Percentiles rank a stretch among this genome's conserved stretches.
Evolutionary conservation across 2,329 filamentous ascomycete genomes (phyloP).

Genomic region (Xylaria sp.): DNA sequence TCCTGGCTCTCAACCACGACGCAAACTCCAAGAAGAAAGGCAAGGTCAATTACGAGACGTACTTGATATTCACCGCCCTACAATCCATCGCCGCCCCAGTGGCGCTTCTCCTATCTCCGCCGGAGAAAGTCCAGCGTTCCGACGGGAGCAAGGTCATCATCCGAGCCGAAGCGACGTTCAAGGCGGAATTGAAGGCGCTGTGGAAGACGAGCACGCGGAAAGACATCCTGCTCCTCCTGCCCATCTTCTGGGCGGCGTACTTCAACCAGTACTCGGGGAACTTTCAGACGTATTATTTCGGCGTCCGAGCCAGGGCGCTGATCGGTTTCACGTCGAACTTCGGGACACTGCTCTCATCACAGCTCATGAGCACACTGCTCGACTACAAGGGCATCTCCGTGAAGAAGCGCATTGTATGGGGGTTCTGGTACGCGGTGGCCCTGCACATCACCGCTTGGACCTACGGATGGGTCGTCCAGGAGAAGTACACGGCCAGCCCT

Average conservation of each 20-base stretch:
- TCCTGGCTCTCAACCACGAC: conserved; percentile 72
- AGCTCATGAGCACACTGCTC: conserved; percentile 56
- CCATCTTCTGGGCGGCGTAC: conserved; percentile 76
- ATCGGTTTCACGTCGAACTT: conserved; percentile 77
- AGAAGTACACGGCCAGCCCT: conserved; percentile 63
- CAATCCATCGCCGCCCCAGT: conserved; percentile 73
- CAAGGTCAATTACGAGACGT: conserved; percentile 75
- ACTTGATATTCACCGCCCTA: conserved; percentile 75
- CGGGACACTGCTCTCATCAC: conserved; percentile 72
- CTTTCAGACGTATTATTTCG: conserved; percentile 73
- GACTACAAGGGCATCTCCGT: conserved; percentile 41
- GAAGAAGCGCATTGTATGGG: conserved; percentile 56
- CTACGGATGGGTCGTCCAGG: conserved; percentile 64
- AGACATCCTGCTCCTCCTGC: conserved; percentile 76
- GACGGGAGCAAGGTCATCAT: conserved; percentile 73
- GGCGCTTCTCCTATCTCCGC: conserved; percentile 70
- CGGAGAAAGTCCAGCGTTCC: conserved; percentile 71
- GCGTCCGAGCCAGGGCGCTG: conserved; percentile 74
- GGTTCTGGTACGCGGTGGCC: conserved; percentile 59
- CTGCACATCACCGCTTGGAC: conserved; percentile 61
- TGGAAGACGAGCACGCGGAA: conserved; percentile 73
- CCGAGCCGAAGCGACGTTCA: conserved; percentile 68
- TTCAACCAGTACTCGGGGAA: conserved; percentile 60
- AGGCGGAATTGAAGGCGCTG: conserved; percentile 69
- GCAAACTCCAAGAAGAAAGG: conserved; percentile 60